A percentile compares a stretch with the other conserved stretches of the same genome.
Evolutionary conservation across 2,329 filamentous ascomycete species (phyloP).

Genomic region (Atkinsonella texensis): DNA sequence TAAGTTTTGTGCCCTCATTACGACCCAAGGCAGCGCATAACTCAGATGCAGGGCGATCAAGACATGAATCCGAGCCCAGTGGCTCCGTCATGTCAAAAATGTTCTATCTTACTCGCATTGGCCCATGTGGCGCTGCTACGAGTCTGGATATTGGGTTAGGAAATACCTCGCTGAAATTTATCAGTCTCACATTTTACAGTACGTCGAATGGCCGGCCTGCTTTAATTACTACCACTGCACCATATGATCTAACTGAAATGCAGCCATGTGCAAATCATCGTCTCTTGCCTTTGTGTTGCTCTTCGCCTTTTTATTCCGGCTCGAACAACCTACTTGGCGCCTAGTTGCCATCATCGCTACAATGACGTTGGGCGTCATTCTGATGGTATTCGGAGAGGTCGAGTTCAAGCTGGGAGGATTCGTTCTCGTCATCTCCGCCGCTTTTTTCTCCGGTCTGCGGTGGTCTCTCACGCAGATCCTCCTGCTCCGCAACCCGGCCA

Average conservation of each 20-base stretch:
- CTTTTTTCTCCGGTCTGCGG: constrained; percentile 91
- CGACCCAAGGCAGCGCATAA: constrained; percentile 48
- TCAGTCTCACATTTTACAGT: constrained; percentile 94
- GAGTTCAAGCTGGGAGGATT: constrained; percentile 83
- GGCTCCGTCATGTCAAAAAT: constrained; percentile 65
- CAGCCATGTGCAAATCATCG: constrained; percentile 97
- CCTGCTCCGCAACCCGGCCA: constrained; percentile 84
- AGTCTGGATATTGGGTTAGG: constrained; percentile 92
- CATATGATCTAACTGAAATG: constrained; percentile 11
- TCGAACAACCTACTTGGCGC: constrained; percentile 78
- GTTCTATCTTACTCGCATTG: constrained; percentile 87
- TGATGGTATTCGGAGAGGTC: constrained; percentile 96
- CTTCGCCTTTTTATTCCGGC: constrained; percentile 87
- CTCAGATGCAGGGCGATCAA: constrained; percentile 37
- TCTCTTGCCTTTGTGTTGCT: constrained; percentile 88
- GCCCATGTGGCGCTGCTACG: constrained; percentile 83
- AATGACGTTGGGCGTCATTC: constrained; percentile 88
- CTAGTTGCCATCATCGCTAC: constrained; percentile 77
- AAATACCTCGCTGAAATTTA: constrained; percentile 92
- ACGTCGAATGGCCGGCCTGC: constrained; percentile 19
- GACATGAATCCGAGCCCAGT: constrained; percentile 41
- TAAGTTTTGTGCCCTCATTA: constrained; percentile 72
- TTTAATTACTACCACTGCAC: background rate
- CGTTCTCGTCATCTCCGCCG: constrained; percentile 80
- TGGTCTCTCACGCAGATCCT: constrained; percentile 99